Percentiles rank a stretch among this genome's conserved stretches.
These are phyloP conservation scores for Durio zibethinus DNA, from an alignment of 345 rosid species.

Conservation along the genomic window DNA sequence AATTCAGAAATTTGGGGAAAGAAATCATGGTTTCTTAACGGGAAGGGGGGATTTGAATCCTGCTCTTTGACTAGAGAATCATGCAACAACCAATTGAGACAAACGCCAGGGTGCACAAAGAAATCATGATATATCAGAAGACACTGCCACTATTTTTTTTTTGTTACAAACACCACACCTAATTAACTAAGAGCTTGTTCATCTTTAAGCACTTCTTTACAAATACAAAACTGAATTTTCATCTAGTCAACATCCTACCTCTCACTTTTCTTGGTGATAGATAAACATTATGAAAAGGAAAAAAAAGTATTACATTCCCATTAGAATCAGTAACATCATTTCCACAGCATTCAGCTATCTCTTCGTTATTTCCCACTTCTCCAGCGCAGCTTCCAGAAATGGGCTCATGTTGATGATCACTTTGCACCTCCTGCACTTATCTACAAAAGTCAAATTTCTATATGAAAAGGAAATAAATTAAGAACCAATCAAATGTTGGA, in stretches of 20 bases:
- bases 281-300: slow-evolving; percentile 7
- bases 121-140: not conserved
- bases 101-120: not conserved
- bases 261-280: not conserved
- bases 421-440: slow-evolving; percentile 58
- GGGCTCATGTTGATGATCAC: slow-evolving; percentile 32
- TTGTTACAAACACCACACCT: not conserved
- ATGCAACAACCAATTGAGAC: not conserved
- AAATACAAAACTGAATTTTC: not conserved
- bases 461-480: slow-evolving; percentile 29
- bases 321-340: slow-evolving; percentile 35
- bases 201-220: slow-evolving; percentile 4
- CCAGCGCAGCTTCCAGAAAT: slow-evolving; percentile 22
- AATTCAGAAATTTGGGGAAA: not conserved
- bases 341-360: slow-evolving; percentile 28
- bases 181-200: not conserved
- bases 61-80: not conserved
- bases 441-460: slow-evolving; percentile 48
- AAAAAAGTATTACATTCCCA: slow-evolving; percentile 53
- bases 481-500: slow-evolving; percentile 19
- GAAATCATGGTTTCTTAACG: no score
- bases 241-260: slow-evolving; percentile 2
- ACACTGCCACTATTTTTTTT: no score
- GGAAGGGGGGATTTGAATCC: not conserved
- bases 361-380: slow-evolving; percentile 25